Evolutionary conservation across 1,284 basidiomycete genomes (phyloP), one percentile per base, ranked within the genome.

Genomic region (Paramarasmius palmivorus): DNA sequence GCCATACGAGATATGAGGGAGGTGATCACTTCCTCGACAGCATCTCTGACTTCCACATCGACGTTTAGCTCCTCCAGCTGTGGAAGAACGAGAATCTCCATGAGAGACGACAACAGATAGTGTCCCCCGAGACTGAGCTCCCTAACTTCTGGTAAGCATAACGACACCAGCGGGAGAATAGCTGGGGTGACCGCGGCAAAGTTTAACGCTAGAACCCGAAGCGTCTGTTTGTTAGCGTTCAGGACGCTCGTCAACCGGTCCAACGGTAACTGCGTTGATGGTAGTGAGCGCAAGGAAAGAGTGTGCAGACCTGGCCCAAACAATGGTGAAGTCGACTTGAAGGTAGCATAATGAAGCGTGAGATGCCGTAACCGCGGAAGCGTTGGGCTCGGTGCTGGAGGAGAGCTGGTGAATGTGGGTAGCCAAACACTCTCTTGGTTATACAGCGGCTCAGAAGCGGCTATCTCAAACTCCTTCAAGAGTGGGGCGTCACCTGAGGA

Each of bases 311-410:
- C 79, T 2, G 73, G 70, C 29, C 73, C 73, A 59, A 89, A 77
- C 69, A 88, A 79, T 1, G 85, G 81, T 0, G 86, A 83, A 2
- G 81, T 84, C 82, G 86, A 88, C 65, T 83, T 86, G 74, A 90
- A 90, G 0, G 88, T 86, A 2, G 84, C 79, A 58, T 86, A 77
- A 62, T 86, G 83, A 20, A 90, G 71, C 26, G 84, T 86, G 15
- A 89, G 68, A 0, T 75, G 76, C 52, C 72, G 66, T 19, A 46
- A 70, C 26, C 72, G 73, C 8, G 79, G 73, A 2, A 84, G 71
- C 15, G 69, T 44, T 8, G 37, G 46, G 39, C 32, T 25, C 29
- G 58, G 63, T 36, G 73, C 63, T 2, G 71, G 58, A 4, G 72
- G 64, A 22, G 65, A 69, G 9, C 73, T 63, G 8, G 65, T 68